A percentile compares a stretch with the other conserved stretches of the same genome.
Conservation (phyloP, 768 basidiomycete genomes). For the Tulasnella sp. region DNA sequence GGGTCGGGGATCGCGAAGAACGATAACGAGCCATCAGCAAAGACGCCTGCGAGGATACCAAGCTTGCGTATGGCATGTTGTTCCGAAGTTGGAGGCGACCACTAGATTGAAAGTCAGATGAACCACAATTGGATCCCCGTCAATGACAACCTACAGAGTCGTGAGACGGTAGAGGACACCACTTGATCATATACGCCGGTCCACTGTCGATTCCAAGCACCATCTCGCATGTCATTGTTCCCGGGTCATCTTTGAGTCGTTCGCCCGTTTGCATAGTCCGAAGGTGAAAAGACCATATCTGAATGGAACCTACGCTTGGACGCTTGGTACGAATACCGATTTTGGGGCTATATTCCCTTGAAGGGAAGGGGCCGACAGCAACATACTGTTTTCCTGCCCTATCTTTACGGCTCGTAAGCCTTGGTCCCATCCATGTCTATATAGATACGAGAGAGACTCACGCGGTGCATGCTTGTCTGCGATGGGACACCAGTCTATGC, state of each 20-base stretch:
- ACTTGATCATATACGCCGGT: conserved; percentile 67
- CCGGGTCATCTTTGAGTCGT: conserved; percentile 9
- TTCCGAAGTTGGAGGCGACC: conserved; percentile 18
- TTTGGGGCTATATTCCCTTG: conserved; percentile 46
- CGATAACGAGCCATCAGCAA: conserved; percentile 75
- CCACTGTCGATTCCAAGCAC: conserved; percentile 76
- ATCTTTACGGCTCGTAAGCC: conserved; percentile 28
- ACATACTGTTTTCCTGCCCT: conserved; percentile 55
- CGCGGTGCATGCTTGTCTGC: conserved; percentile 43
- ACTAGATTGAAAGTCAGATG: conserved; percentile 6
- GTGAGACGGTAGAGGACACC: conserved; percentile 84
- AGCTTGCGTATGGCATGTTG: conserved; percentile 39
- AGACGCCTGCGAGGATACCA: conserved; percentile 72
- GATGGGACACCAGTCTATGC: conserved; percentile 86
- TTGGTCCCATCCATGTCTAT: too few species aligned
- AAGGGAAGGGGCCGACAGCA: conserved; percentile 65
- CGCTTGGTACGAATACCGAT: conserved; percentile 48
- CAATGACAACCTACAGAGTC: conserved; percentile 34
- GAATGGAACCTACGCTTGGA: conserved; percentile 56
- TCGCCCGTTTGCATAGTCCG: not conserved
- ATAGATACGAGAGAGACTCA: conserved; percentile 25
- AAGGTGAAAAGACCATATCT: conserved; percentile 63
- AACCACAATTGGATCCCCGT: not conserved
- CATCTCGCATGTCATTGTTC: conserved; percentile 58
- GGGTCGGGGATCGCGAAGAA: conserved; percentile 76